Base-by-base conservation (phyloP, 1,284 basidiomycete species). In the Cystobasidium slooffiae region DNA sequence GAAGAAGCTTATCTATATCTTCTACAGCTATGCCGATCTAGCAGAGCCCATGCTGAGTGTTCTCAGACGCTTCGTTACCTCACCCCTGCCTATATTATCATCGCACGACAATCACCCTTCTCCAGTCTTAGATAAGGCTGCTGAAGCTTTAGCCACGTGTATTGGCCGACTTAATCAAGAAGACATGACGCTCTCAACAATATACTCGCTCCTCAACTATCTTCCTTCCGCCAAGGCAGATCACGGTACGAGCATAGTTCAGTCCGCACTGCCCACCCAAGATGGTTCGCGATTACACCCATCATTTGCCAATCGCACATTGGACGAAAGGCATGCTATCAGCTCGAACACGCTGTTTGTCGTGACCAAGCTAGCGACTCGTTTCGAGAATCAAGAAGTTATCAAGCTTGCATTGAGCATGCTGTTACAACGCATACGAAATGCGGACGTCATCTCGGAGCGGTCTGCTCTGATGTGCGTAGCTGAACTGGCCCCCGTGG, bases 151-250 rank as follows among this genome's bases (percentile, higher is more conserved):
- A 44, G 91, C 93, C 3, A 86, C 93, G 68, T 97, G 95, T 82
- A 91, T 97, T 76, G 90, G 90, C 82, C 91, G 93, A 70, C 89
- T 92, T 14, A 90, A 91, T 7, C 92, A 92, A 68, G 92, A 96
- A 78, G 94, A 96, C 81, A 87, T 95, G 59, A 88, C 94, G 79
- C 90, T 95, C 86, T 97, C 94, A 2, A 94, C 94, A 78, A 91
- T 97, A 88, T 97, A 98, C 82, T 95, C 94, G 9, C 86, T 98
- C 16, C 86, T 98, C 75, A 97, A 97, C 80, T 92, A 93, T 80
- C 90, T 97, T 72, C 88, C 90, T 1, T 88, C 88, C 47, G 91
- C 89, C 18, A 92, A 88, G 83, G 39, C 89, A 70, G 84, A 82
- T 76, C 84, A 75, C 84, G 85, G n/a, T 5, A 20, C 41, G n/a